A percentile compares a stretch with the other conserved stretches of the same genome.
phyloP scores from a whole-genome alignment of 116 monocot species.

The Dioscorea cayenensis region DNA sequence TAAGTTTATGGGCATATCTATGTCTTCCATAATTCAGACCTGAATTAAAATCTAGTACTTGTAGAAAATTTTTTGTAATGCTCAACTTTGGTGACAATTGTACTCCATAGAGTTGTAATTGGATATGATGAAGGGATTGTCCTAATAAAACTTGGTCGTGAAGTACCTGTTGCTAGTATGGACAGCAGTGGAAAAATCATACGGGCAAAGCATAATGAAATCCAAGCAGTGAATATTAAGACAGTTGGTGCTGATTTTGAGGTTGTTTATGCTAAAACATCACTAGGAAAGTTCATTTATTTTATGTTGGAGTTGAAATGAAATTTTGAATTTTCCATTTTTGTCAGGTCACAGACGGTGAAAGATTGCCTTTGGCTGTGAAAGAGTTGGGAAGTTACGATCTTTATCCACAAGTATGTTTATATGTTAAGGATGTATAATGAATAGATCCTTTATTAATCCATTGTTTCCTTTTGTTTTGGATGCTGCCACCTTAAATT shows the following conservation, averaged over 20 bases:
- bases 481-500: not conserved
- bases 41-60: not conserved
- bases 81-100: not conserved
- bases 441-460: not conserved
- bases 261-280: slow-evolving; percentile 21
- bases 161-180: slow-evolving; percentile 95
- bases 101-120: slow-evolving; percentile 66
- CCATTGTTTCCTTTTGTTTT: not conserved
- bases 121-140: slow-evolving; percentile 98
- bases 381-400: slow-evolving; percentile 97
- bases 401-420: slow-evolving; percentile 80
- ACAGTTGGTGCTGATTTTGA: slow-evolving; percentile 71
- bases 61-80: not conserved
- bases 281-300: not conserved
- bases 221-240: slow-evolving; percentile 93
- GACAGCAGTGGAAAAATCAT: slow-evolving; percentile 93
- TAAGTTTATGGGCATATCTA: not conserved
- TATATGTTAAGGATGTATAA: not conserved
- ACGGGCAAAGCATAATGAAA: slow-evolving; percentile 98
- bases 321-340: not conserved
- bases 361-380: slow-evolving; percentile 78
- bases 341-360: slow-evolving; percentile 79
- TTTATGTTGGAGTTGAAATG: not conserved
- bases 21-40: not conserved
- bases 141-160: slow-evolving; percentile 95